phyloP scores from a whole-genome alignment of 139 green algal genomes.

The Asterochloris sp. region DNA sequence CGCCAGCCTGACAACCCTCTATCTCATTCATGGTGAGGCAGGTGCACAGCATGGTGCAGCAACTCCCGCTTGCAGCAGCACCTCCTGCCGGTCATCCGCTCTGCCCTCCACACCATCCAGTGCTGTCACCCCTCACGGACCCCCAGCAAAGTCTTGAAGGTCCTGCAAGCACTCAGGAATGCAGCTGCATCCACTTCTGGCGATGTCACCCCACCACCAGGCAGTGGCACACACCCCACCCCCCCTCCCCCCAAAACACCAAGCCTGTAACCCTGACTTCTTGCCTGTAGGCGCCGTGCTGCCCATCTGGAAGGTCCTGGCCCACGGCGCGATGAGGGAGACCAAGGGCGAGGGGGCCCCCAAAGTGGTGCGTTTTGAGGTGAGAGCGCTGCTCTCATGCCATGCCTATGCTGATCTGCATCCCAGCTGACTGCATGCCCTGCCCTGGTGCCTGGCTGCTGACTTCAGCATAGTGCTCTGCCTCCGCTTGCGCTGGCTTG shows the following conservation, averaged over 20 bases:
- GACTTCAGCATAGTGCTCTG: no score
- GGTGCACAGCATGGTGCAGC: no score
- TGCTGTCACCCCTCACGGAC: not conserved
- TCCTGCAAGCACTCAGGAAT: not conserved
- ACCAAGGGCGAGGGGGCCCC: not conserved
- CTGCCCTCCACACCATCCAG: not conserved
- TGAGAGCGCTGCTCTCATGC: no score
- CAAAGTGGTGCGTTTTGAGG: not conserved
- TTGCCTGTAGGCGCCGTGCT: conserved; percentile 25
- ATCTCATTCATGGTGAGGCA: no score
- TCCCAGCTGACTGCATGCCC: no score
- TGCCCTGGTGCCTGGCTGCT: no score
- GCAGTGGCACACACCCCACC: not conserved
- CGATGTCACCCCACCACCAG: not conserved
- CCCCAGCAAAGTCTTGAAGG: not conserved
- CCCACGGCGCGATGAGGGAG: not conserved
- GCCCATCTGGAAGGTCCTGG: conserved; percentile 22
- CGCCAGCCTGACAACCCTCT: no score
- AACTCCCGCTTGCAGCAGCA: no score
- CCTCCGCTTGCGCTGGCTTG: no score
- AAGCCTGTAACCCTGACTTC: not conserved
- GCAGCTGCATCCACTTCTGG: not conserved
- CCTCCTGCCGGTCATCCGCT: no score
- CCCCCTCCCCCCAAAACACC: no score
- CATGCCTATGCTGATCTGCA: no score